Evolutionary conservation across 768 basidiomycete genomes (phyloP), one percentile per base, ranked within the genome.

Genomic region (Pholiota conissans): DNA sequence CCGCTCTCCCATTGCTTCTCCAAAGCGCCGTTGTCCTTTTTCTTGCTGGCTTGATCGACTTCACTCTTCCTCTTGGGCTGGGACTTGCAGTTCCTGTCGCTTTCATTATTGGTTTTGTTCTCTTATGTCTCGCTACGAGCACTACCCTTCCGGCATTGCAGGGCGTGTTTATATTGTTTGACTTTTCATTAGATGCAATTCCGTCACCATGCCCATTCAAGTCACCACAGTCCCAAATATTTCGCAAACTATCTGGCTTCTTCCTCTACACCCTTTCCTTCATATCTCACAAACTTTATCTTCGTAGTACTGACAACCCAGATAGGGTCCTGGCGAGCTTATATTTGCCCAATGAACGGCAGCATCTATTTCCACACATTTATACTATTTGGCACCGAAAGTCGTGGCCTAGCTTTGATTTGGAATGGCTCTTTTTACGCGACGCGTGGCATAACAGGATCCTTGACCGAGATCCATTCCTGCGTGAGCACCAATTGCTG

Each of bases 1-100:
- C 68, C 3, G 32, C 61, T 8, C 58, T 73, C 8, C 69, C 69
- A 0, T 39, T 71, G 3, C 59, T 70, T 6, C 64, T 73, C 10
- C 70, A 69, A 40, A 20, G 52, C 5, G 63, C 72, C 6, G 56
- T 73, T 26, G 49, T 70, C 5, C 57, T 73, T 3, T 73, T 73
- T 52, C 66, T 70, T 34, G 47, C 59, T 6, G 71, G 69, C 3
- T 27, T 72, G 5, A 46, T 69, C 26, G 63, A 66, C 16, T 62
- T 68, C 14, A 58, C 71, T 7, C 67, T 68, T 65, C 34, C 56
- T 10, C 30, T 67, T 7, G 60, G 64, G 46, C 32, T n/a, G 16
- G 42, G 50, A 13, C 63, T 71, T 18, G 69, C 66, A 0, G 54
- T 63, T 1, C 47, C 63, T n/a, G 45, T 68, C 35, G 62, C 59